Conservation (phyloP, 2,329 filamentous ascomycete genomes). For the Xylaria sp. region DNA sequence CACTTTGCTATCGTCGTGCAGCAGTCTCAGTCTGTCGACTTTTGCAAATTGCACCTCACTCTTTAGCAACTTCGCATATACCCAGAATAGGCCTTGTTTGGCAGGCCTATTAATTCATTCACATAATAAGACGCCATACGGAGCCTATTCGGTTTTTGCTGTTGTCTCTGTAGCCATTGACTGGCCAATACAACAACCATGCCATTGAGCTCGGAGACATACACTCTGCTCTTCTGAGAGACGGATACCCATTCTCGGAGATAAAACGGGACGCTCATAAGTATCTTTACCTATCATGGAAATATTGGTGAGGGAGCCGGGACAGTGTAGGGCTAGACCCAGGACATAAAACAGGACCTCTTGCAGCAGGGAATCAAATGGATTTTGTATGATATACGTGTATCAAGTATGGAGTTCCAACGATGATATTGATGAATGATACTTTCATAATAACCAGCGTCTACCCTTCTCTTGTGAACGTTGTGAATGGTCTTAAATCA, state of each 20-base stretch:
- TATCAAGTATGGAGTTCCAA: slow-evolving; percentile 14
- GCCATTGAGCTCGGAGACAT: neutral
- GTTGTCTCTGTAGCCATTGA: neutral
- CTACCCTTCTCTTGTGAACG: neutral
- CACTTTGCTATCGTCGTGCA: neutral
- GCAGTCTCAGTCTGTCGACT: neutral
- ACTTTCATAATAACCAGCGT: neutral
- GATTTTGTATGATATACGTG: slow-evolving; percentile 24
- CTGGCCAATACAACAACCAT: neutral
- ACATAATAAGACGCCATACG: neutral
- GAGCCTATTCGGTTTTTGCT: neutral
- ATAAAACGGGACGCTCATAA: neutral
- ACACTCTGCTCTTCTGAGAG: neutral
- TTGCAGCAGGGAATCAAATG: neutral
- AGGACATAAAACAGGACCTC: slow-evolving; percentile 9
- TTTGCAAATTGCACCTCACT: slow-evolving; percentile 21
- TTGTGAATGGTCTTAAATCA: neutral
- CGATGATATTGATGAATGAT: slow-evolving; percentile 18
- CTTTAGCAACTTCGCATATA: slow-evolving; percentile 33
- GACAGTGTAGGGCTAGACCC: neutral
- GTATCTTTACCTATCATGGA: neutral
- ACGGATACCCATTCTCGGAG: neutral
- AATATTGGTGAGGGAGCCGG: neutral
- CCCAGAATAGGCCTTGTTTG: slow-evolving; percentile 8
- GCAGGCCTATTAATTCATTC: neutral